Conservation (phyloP, 169 alveolate species). For the Theileria annulata region DNA sequence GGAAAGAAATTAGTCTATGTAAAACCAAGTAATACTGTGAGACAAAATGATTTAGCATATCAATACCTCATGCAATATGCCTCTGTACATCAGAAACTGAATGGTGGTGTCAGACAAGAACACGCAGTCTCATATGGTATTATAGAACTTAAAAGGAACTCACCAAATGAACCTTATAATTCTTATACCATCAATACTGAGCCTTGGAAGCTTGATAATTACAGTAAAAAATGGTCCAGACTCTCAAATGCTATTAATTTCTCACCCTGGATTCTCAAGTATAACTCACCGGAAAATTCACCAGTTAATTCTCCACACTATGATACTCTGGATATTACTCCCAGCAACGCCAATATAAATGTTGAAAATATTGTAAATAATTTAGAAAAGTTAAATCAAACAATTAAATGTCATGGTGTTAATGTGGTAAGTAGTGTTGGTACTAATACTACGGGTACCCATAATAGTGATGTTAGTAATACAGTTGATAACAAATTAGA, state of each 20-base stretch:
- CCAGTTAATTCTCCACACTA: neutral
- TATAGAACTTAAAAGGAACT: constrained; percentile 28
- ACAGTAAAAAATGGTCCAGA: constrained; percentile 28
- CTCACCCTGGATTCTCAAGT: constrained; percentile 50
- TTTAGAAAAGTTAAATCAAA: no score
- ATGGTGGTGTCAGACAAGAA: constrained; percentile 62
- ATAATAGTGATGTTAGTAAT: no score
- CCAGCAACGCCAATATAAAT: neutral
- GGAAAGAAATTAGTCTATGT: constrained; percentile 42
- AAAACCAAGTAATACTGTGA: constrained; percentile 30
- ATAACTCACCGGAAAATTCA: constrained; percentile 8
- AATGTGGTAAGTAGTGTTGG: neutral
- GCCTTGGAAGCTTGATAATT: constrained; percentile 44
- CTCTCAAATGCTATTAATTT: constrained; percentile 20
- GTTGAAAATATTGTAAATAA: constrained; percentile 16
- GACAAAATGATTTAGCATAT: constrained; percentile 31
- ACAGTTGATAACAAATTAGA: constrained; percentile 9
- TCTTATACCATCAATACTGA: constrained; percentile 43
- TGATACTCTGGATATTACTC: neutral
- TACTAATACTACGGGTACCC: no score
- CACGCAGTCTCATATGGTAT: constrained; percentile 61
- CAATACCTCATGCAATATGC: constrained; percentile 52
- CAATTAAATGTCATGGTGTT: no score
- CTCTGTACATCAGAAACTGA: constrained; percentile 62
- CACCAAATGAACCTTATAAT: neutral